Percentiles rank a stretch among this genome's conserved stretches.
These are phyloP conservation scores for Neovahlkampfia damariscottae DNA, from an alignment of 78 protist species.

Conservation along the genomic window DNA sequence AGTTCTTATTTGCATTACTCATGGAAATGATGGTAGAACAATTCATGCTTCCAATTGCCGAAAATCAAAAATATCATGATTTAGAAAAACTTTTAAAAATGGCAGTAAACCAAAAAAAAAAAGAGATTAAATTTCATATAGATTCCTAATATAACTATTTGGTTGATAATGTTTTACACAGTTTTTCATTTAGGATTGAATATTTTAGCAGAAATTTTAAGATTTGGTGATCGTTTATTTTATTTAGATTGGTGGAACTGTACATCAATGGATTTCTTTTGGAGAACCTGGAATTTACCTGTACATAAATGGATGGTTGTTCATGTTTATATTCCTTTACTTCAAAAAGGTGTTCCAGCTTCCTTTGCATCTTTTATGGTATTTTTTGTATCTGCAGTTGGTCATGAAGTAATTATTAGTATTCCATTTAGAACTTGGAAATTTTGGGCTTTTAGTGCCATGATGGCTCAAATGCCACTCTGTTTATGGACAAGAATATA, in stretches of 20 bases:
- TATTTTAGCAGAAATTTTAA: constrained; percentile 16
- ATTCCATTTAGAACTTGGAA: constrained; percentile 11
- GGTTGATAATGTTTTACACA: constrained; percentile 12
- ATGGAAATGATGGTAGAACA: constrained; percentile 5
- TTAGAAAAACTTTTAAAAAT: too few species aligned
- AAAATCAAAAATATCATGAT: constrained; percentile 6
- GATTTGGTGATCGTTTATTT: constrained; percentile 35
- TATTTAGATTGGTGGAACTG: constrained; percentile 57
- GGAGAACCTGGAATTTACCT: constrained; percentile 75
- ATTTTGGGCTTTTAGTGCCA: constrained; percentile 26
- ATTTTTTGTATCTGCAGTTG: constrained; percentile 53
- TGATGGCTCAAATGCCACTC: constrained; percentile 28
- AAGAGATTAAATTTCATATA: constrained; percentile 27
- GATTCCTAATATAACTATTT: background rate
- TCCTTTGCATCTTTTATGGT: constrained; percentile 25
- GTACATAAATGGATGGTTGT: constrained; percentile 63
- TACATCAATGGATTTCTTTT: constrained; percentile 50
- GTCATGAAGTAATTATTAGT: constrained; percentile 45
- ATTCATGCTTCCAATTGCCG: constrained; percentile 16
- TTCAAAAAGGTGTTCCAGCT: background rate
- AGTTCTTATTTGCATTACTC: background rate
- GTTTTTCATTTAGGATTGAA: constrained; percentile 33
- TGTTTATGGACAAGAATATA: background rate
- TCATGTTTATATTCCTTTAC: constrained; percentile 29
- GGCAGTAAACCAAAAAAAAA: too few species aligned